phyloP scores from a whole-genome alignment of 2,329 filamentous ascomycete species.

The Raffaelea arxii region DNA sequence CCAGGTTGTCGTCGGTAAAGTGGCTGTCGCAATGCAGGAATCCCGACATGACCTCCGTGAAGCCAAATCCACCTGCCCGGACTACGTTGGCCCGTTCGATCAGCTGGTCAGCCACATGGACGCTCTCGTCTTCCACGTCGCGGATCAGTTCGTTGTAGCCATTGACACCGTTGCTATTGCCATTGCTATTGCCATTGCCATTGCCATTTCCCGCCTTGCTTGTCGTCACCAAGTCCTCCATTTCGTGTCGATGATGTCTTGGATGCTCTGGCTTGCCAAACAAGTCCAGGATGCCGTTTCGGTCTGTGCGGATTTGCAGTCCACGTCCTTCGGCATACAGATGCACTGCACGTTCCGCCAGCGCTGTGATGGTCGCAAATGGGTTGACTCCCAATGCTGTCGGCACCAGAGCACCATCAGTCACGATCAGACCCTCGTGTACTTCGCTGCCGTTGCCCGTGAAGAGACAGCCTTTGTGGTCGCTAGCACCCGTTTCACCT shows the following conservation, averaged over 20 bases:
- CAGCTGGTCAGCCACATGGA: slow-evolving; percentile 24
- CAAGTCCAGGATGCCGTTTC: slow-evolving; percentile 41
- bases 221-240: background rate
- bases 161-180: background rate
- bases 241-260: slow-evolving; percentile 5
- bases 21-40: slow-evolving; percentile 40
- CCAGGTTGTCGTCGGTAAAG: slow-evolving; percentile 31
- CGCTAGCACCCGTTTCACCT: slow-evolving; percentile 46
- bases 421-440: slow-evolving; percentile 49
- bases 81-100: slow-evolving; percentile 32
- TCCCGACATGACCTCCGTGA: slow-evolving; percentile 56
- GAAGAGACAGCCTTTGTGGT: slow-evolving; percentile 53
- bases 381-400: slow-evolving; percentile 56
- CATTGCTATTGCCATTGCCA: slow-evolving; percentile 5
- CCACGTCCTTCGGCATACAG: slow-evolving; percentile 30
- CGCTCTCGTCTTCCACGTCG: slow-evolving; percentile 25
- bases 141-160: slow-evolving; percentile 13
- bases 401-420: slow-evolving; percentile 52
- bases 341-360: slow-evolving; percentile 55
- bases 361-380: slow-evolving; percentile 58
- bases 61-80: slow-evolving; percentile 43
- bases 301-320: slow-evolving; percentile 34
- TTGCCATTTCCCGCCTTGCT: background rate
- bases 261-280: slow-evolving; percentile 39
- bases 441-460: slow-evolving; percentile 38